phyloP scores from a whole-genome alignment of 345 rosid genomes.

The Leavenworthia alabamica region DNA sequence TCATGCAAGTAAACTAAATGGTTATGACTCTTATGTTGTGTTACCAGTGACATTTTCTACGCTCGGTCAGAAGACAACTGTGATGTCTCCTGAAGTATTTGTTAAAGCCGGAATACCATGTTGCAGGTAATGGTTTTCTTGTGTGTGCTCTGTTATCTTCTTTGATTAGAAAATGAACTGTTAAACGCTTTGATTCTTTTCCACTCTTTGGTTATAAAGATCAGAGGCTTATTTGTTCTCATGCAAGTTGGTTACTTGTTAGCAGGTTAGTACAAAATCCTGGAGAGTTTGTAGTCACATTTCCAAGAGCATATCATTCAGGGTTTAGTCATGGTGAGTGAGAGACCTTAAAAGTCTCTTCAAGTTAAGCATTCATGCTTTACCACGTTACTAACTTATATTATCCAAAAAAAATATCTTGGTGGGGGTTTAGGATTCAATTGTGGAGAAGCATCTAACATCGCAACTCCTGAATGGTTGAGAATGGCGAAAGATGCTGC shows the following conservation, averaged over 20 bases:
- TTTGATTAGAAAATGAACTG: not conserved
- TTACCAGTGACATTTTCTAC: constrained; percentile 69
- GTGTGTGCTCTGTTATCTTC: constrained; percentile 24
- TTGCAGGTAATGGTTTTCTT: constrained; percentile 64
- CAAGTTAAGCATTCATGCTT: not conserved
- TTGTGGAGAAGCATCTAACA: constrained; percentile 95
- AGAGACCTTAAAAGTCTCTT: not conserved
- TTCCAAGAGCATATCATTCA: constrained; percentile 97
- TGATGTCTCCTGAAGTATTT: constrained; percentile 97
- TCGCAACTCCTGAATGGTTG: constrained; percentile 96
- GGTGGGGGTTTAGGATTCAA: constrained; percentile 63
- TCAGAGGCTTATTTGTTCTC: not conserved
- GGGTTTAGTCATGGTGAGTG: constrained; percentile 95
- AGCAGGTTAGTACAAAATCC: constrained; percentile 89
- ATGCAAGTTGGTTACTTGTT: not conserved
- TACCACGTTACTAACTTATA: not conserved
- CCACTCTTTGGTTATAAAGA: not conserved
- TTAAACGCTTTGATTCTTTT: not conserved
- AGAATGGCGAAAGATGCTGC: constrained; percentile 85
- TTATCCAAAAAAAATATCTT: not conserved
- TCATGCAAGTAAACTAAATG: not conserved
- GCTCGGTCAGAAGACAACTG: constrained; percentile 97
- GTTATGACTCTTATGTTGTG: not conserved
- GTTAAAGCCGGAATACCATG: constrained; percentile 85
- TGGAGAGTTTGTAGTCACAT: constrained; percentile 93